phyloP scores from a whole-genome alignment of 345 rosid species.

The Eutrema yunnanense region DNA sequence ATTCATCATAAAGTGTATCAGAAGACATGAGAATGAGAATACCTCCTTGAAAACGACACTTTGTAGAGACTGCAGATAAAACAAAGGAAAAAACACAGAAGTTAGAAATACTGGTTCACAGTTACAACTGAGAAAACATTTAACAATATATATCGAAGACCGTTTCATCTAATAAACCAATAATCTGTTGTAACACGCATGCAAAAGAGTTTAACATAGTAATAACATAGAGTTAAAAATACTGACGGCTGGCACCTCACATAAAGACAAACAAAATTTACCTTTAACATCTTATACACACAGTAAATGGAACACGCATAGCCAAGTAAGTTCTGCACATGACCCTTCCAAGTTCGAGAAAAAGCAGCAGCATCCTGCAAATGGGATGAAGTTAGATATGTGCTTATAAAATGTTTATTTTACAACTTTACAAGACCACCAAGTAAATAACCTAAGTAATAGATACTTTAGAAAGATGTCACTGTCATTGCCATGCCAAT shows the following conservation, averaged over 20 bases:
- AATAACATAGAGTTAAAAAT: background rate
- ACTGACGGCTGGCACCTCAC: background rate
- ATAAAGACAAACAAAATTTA: conserved; percentile 26
- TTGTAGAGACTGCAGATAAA: conserved; percentile 83
- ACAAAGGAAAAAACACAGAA: conserved; percentile 15
- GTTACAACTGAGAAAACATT: background rate
- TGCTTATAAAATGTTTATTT: background rate
- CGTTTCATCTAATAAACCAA: conserved; percentile 1
- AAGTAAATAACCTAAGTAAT: conserved; percentile 1
- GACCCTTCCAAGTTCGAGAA: conserved; percentile 98
- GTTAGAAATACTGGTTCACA: conserved; percentile 12
- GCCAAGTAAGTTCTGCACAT: conserved; percentile 97
- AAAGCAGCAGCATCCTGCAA: conserved; percentile 95
- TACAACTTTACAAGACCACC: background rate
- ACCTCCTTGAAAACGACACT: conserved; percentile 99
- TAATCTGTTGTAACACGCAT: background rate
- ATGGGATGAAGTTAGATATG: background rate
- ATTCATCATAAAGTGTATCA: background rate
- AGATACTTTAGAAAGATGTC: background rate
- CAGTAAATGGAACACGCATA: conserved; percentile 92
- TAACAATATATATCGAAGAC: background rate
- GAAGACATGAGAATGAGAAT: conserved; percentile 11
- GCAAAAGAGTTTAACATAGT: background rate
- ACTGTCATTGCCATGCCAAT: conserved; percentile 1
- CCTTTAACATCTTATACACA: conserved; percentile 99